Conservation (phyloP, 2,329 filamentous ascomycete genomes). For the Arthrobotrys pseudoclavata region DNA sequence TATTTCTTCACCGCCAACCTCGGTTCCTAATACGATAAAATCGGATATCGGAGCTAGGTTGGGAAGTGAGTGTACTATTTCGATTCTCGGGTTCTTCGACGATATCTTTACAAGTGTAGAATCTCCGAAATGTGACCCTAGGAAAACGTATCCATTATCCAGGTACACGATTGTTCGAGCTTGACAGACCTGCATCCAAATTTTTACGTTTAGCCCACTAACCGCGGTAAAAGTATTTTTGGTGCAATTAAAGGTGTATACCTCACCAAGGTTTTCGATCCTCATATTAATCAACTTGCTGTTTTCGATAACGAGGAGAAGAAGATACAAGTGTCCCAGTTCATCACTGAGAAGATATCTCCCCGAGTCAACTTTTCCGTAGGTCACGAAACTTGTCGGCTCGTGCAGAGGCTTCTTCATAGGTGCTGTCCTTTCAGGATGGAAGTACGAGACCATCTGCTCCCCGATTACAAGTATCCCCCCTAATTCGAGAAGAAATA, state of each 20-base stretch:
- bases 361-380: constrained; percentile 85
- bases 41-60: constrained; percentile 95
- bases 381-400: constrained; percentile 89
- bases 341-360: constrained; percentile 92
- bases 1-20: constrained; percentile 82
- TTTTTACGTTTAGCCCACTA: neutral
- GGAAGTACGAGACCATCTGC: constrained; percentile 84
- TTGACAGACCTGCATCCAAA: constrained; percentile 33
- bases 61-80: constrained; percentile 79
- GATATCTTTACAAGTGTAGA: constrained; percentile 82
- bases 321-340: constrained; percentile 85
- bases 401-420: constrained; percentile 77
- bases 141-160: constrained; percentile 79
- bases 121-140: constrained; percentile 93
- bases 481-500: constrained; percentile 66
- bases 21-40: constrained; percentile 96
- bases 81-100: constrained; percentile 70
- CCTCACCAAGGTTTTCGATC: constrained; percentile 75
- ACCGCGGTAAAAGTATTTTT: neutral
- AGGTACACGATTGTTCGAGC: constrained; percentile 76
- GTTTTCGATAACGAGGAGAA: constrained; percentile 79
- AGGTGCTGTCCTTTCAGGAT: constrained; percentile 69
- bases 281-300: constrained; percentile 80
- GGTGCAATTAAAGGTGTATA: constrained; percentile 30
- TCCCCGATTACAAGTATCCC: constrained; percentile 82